Evolutionary conservation across 2,329 filamentous ascomycete species (phyloP).

Genomic region (Fusarium tuaranense): DNA sequence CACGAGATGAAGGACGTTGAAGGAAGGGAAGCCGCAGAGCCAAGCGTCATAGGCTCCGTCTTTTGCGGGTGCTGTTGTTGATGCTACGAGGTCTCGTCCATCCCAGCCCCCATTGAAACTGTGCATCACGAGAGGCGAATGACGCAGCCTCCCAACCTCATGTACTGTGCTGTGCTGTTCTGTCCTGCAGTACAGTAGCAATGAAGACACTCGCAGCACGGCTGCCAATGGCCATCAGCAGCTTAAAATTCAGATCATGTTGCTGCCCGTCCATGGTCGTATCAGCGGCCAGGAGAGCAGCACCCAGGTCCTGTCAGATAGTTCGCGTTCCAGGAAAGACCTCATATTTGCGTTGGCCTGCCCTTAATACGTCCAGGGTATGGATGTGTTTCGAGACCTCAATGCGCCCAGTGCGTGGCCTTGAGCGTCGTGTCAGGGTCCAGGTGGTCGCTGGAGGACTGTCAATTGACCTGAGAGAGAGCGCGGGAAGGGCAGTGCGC

Average conservation of each 20-base stretch:
- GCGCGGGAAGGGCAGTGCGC: not conserved
- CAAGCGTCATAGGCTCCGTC: slow-evolving; percentile 34
- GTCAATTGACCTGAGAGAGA: not conserved
- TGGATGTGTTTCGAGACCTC: slow-evolving; percentile 18
- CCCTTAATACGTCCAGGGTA: slow-evolving; percentile 19
- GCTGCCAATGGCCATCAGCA: slow-evolving; percentile 29
- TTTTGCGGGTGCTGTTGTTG: slow-evolving; percentile 33
- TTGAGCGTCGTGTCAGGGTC: slow-evolving; percentile 21
- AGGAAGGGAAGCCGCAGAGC: slow-evolving; percentile 10
- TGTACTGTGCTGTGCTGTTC: not conserved
- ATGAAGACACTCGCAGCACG: slow-evolving; percentile 1
- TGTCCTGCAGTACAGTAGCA: not conserved
- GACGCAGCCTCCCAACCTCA: slow-evolving; percentile 12
- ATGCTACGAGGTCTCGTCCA: slow-evolving; percentile 30
- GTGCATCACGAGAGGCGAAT: slow-evolving; percentile 31
- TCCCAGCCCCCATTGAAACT: slow-evolving; percentile 31
- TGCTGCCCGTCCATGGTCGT: not conserved
- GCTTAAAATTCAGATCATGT: slow-evolving; percentile 7
- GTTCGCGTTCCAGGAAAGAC: slow-evolving; percentile 5
- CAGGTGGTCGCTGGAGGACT: not conserved
- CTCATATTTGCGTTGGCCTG: slow-evolving; percentile 8
- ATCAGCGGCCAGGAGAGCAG: not conserved
- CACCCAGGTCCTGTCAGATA: not conserved
- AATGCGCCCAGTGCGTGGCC: slow-evolving; percentile 20
- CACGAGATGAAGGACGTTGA: slow-evolving; percentile 10